Evolutionary conservation across 345 rosid genomes (phyloP).

Genomic region (Barbarea vulgaris): DNA sequence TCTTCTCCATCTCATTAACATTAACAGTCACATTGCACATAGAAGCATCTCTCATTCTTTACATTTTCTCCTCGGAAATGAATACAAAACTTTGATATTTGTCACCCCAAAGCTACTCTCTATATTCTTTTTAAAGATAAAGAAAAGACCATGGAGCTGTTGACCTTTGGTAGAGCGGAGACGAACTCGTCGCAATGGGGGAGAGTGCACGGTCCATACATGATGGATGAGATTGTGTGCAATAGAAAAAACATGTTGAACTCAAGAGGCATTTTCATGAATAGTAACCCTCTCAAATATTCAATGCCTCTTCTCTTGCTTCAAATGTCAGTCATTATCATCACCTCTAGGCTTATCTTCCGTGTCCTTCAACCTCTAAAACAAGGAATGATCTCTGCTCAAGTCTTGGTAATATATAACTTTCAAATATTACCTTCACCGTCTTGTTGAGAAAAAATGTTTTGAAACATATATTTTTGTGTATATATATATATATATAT

Average conservation of each 20-base stretch:
- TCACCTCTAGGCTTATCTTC: conserved; percentile 36
- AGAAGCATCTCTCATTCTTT: conserved; percentile 15
- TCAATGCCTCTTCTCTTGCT: conserved; percentile 27
- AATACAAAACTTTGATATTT: conserved; percentile 9
- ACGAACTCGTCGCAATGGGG: conserved; percentile 24
- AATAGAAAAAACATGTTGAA: conserved; percentile 12
- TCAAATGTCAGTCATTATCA: conserved; percentile 37
- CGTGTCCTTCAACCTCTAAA: conserved; percentile 27
- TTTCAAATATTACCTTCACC: neutral
- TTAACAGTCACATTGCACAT: conserved; percentile 11
- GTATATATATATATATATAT: too few relatives aligned
- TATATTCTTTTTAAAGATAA: neutral
- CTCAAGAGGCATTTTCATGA: conserved; percentile 37
- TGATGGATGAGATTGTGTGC: conserved; percentile 37
- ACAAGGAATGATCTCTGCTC: conserved; percentile 44
- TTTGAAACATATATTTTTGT: conserved; percentile 3
- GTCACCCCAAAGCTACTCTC: conserved; percentile 9
- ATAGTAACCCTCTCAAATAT: conserved; percentile 37
- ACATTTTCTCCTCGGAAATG: conserved; percentile 3
- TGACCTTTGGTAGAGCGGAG: neutral
- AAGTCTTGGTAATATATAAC: conserved; percentile 42
- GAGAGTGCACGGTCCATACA: conserved; percentile 32
- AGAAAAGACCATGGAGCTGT: conserved; percentile 6
- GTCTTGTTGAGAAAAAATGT: conserved; percentile 2
- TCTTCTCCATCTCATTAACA: conserved; percentile 19